Conservation (phyloP, 345 rosid genomes). For the Bretschneidera sinensis region DNA sequence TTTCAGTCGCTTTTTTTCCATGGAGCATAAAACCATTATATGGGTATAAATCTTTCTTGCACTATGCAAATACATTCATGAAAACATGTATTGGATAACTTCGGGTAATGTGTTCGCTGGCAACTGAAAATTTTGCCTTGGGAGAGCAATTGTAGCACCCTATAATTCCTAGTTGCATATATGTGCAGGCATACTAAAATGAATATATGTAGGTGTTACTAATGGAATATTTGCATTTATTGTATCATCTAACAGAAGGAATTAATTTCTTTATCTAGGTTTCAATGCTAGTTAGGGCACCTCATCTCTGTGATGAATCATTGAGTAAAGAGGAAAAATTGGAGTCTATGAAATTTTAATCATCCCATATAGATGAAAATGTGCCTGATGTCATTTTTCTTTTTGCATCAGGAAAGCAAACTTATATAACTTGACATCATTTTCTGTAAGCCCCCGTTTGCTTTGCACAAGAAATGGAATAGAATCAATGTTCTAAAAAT, state of each 20-base stretch:
- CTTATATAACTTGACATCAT: too few relatives aligned
- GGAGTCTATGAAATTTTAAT: too few relatives aligned
- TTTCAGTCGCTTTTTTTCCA: slow-evolving; percentile 79
- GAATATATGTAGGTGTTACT: not conserved
- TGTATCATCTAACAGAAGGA: not conserved
- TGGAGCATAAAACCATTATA: slow-evolving; percentile 97
- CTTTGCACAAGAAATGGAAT: too few relatives aligned
- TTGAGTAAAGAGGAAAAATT: too few relatives aligned
- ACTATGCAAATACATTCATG: not conserved
- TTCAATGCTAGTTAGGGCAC: too few relatives aligned
- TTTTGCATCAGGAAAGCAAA: too few relatives aligned
- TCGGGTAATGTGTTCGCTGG: not conserved
- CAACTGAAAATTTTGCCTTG: not conserved
- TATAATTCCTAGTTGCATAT: not conserved
- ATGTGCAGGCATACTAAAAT: not conserved
- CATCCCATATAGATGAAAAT: too few relatives aligned
- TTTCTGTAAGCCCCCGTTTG: too few relatives aligned
- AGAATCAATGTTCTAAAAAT: too few relatives aligned
- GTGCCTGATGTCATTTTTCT: not conserved
- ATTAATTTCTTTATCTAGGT: too few relatives aligned
- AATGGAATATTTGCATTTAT: not conserved
- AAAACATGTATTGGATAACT: not conserved
- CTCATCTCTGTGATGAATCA: too few relatives aligned
- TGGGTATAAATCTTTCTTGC: slow-evolving; percentile 47
- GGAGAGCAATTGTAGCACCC: not conserved